phyloP scores from a whole-genome alignment of 1,284 basidiomycete genomes.

The Trametes polyzona region DNA sequence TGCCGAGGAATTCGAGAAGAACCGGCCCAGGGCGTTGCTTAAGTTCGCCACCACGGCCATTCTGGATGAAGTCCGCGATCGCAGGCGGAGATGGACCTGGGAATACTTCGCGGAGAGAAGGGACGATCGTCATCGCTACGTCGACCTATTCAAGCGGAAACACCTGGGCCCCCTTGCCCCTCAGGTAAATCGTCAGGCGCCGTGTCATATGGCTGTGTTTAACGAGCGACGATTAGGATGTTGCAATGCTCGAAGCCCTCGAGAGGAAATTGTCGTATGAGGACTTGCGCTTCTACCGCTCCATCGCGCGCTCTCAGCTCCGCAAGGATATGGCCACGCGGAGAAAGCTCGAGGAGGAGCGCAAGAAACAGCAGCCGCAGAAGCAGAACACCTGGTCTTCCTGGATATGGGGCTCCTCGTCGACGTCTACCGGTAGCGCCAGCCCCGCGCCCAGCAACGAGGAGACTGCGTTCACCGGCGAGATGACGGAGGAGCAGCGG shows the following conservation, averaged over 20 bases:
- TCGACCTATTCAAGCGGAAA: conserved; percentile 87
- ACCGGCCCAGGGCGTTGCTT: conserved; percentile 75
- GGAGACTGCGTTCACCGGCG: conserved; percentile 60
- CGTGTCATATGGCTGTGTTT: neutral
- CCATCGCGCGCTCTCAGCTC: conserved; percentile 89
- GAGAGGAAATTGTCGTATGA: conserved; percentile 91
- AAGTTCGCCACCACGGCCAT: conserved; percentile 87
- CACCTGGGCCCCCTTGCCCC: conserved; percentile 57
- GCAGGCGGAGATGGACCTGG: conserved; percentile 91
- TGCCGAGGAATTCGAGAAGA: conserved; percentile 63
- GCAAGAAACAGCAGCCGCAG: conserved; percentile 51
- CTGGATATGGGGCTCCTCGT: conserved; percentile 84
- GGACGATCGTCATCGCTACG: conserved; percentile 85
- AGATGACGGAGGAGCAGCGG: conserved; percentile 91
- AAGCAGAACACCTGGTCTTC: conserved; percentile 69
- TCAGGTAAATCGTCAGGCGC: conserved; percentile 41
- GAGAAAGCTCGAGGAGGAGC: conserved; percentile 73
- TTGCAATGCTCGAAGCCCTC: conserved; percentile 62
- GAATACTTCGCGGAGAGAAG: conserved; percentile 87
- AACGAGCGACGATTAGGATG: conserved; percentile 52
- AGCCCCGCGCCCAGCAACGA: conserved; percentile 34
- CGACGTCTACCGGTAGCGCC: conserved; percentile 24
- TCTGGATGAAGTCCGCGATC: conserved; percentile 85
- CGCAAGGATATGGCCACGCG: conserved; percentile 83
- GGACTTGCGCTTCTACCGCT: conserved; percentile 97